phyloP scores from a whole-genome alignment of 2,329 filamentous ascomycete species.

The Zarea fungicola region DNA sequence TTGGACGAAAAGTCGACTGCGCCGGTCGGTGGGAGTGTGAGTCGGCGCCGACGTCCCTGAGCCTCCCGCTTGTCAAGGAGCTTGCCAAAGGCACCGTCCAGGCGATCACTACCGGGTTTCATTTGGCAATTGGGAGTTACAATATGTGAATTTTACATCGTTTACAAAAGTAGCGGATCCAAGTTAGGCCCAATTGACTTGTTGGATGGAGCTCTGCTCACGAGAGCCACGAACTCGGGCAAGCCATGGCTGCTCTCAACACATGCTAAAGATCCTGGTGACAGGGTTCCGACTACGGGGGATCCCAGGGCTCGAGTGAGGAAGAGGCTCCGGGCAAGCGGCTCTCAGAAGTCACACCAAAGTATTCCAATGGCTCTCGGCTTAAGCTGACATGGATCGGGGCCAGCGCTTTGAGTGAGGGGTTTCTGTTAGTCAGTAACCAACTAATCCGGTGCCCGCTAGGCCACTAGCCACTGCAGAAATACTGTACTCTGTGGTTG shows the following conservation, averaged over 20 bases:
- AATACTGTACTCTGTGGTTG: background rate
- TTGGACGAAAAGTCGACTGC: slow-evolving; percentile 76
- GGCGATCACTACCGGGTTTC: slow-evolving; percentile 8
- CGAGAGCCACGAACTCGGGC: too few relatives aligned
- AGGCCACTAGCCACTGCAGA: background rate
- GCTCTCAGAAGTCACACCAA: slow-evolving; percentile 15
- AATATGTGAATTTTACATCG: slow-evolving; percentile 5
- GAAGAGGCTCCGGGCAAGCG: too few relatives aligned
- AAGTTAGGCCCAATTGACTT: too few relatives aligned
- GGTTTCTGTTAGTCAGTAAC: slow-evolving; percentile 4
- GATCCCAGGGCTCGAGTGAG: too few relatives aligned
- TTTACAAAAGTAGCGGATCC: too few relatives aligned
- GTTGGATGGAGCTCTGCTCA: too few relatives aligned
- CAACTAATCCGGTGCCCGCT: too few relatives aligned
- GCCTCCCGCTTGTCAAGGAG: slow-evolving; percentile 25
- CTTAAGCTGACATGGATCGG: too few relatives aligned
- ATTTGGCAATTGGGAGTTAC: background rate
- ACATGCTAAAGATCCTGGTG: too few relatives aligned
- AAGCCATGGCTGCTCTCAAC: background rate
- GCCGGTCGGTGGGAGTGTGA: slow-evolving; percentile 56
- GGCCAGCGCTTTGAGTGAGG: slow-evolving; percentile 3
- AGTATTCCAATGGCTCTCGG: slow-evolving; percentile 9
- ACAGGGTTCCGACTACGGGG: too few relatives aligned
- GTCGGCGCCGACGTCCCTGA: slow-evolving; percentile 35
- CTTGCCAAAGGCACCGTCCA: slow-evolving; percentile 25